Base-by-base conservation (phyloP, 2,329 filamentous ascomycete genomes). In the Mollisia scopiformis region DNA sequence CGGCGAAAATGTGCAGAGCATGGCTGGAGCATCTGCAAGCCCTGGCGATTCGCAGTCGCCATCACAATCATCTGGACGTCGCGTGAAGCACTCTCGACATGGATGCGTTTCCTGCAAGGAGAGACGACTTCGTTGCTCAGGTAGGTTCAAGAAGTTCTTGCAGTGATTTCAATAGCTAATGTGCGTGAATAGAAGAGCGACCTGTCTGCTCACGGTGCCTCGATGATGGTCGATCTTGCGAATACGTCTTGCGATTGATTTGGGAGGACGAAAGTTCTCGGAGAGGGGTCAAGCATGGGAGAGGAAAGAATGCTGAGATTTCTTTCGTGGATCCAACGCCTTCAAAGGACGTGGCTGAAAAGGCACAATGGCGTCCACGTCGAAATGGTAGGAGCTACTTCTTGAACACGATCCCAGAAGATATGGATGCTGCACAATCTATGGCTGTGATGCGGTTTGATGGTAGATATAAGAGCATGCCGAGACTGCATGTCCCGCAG, bases 21-120 rank as follows among this genome's bases (percentile, higher is more conserved):
- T 47, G 43, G 43, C 43, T 47, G 10, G 23, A 47, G 43, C 43
- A 47, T 47, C 25, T 28, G 43, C 43, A 23, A 47, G 43, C 25
- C 14, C 43, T 27, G 43, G 11, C 21, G 39, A 43, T 19, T 43
- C 39, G 4, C 39, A 43, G 23, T 47, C 43, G 43, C 16, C 16
- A 43, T 43, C 39, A 13, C 49, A 51, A 35, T 14, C 30, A 19
- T 51, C 58, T 3, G 58, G 58, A 28, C 58, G 58, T 25, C 58
- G 58, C 27, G 58, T 61, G 54, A 61, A 53, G 49, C 58, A 61
- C 25, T 61, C 58, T 6, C 53, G 58, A 19, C 46, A 61, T 47
- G 58, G 58, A 19, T 61, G 58, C 30, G 37, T 35, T 53, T 53
- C 47, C 7, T 61, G 58, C 33, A 62, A 62, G 30, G 37, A 43